These are phyloP conservation scores for Lobosporangium transversale DNA, from an alignment of 192 early-diverging fungal genomes.

Conservation along the genomic window DNA sequence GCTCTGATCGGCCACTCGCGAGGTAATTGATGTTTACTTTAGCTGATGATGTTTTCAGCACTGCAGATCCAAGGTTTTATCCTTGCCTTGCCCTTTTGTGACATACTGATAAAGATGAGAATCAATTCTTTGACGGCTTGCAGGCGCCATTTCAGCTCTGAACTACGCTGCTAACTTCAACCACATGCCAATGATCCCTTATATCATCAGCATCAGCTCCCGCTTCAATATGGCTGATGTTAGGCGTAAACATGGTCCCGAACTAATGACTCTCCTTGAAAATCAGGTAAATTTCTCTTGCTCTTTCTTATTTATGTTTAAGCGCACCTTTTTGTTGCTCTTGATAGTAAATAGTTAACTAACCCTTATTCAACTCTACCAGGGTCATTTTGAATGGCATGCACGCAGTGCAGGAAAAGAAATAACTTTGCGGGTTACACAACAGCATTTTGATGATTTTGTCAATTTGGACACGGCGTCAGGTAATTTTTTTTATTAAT, in stretches of 20 bases:
- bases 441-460: constrained; percentile 42
- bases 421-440: constrained; percentile 32
- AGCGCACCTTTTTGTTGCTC: too few species aligned
- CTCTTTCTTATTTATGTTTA: too few species aligned
- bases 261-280: constrained; percentile 30
- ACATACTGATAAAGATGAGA: too few species aligned
- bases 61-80: too few species aligned
- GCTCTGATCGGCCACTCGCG: constrained; percentile 54
- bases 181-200: constrained; percentile 44
- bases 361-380: too few species aligned
- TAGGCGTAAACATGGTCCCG: constrained; percentile 43
- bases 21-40: constrained; percentile 24
- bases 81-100: too few species aligned
- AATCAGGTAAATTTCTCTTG: constrained; percentile 22
- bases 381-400: constrained; percentile 52
- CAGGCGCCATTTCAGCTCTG: constrained; percentile 39
- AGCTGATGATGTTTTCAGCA: too few species aligned
- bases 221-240: constrained; percentile 46
- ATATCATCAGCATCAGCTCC: constrained; percentile 39
- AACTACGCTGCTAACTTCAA: constrained; percentile 38
- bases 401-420: constrained; percentile 41
- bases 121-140: too few species aligned
- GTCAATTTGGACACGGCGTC: constrained; percentile 37
- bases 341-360: too few species aligned
- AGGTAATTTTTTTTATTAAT: constrained; percentile 8